Evolutionary conservation across 495 filamentous ascomycete species (phyloP).

Genomic region (Penicillium cosmopolitanum): DNA sequence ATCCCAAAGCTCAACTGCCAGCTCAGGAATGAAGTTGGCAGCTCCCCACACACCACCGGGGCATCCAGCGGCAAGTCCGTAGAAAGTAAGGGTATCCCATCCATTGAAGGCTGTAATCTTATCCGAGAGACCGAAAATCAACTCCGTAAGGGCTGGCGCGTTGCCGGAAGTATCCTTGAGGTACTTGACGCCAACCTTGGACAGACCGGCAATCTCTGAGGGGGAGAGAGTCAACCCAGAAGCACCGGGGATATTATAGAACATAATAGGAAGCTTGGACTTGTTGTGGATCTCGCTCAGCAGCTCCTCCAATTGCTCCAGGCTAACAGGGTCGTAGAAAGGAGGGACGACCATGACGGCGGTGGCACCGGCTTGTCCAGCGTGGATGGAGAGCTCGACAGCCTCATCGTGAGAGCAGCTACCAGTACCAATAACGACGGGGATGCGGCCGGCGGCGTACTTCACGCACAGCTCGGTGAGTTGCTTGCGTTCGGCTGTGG

Average conservation of each 20-base stretch:
- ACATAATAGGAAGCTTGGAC: slow-evolving; percentile 37
- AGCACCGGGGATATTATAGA: slow-evolving; percentile 41
- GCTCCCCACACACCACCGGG: slow-evolving; percentile 41
- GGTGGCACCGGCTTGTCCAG: slow-evolving; percentile 32
- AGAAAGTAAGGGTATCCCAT: slow-evolving; percentile 45
- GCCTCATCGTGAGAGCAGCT: slow-evolving; percentile 32
- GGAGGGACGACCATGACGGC: slow-evolving; percentile 45
- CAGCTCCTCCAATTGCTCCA: slow-evolving; percentile 36
- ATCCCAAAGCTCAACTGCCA: slow-evolving; percentile 39
- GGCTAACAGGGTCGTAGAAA: slow-evolving; percentile 40
- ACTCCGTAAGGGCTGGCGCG: slow-evolving; percentile 39
- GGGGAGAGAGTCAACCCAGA: slow-evolving; percentile 31
- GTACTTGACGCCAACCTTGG: slow-evolving; percentile 37
- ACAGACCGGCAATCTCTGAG: slow-evolving; percentile 32
- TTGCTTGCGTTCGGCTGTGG: slow-evolving; percentile 39
- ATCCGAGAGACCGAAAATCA: slow-evolving; percentile 34
- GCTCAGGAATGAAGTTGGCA: slow-evolving; percentile 41
- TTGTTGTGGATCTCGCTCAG: slow-evolving; percentile 32
- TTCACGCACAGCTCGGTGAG: slow-evolving; percentile 42
- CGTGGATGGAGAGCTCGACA: slow-evolving; percentile 41
- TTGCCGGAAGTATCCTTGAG: slow-evolving; percentile 45
- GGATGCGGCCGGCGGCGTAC: slow-evolving; percentile 38
- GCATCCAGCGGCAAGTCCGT: slow-evolving; percentile 36
- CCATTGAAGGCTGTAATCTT: slow-evolving; percentile 41
- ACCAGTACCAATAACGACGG: slow-evolving; percentile 40